Evolutionary conservation across 2,329 filamentous ascomycete species (phyloP).

Genomic region (Ophiostoma sp.): DNA sequence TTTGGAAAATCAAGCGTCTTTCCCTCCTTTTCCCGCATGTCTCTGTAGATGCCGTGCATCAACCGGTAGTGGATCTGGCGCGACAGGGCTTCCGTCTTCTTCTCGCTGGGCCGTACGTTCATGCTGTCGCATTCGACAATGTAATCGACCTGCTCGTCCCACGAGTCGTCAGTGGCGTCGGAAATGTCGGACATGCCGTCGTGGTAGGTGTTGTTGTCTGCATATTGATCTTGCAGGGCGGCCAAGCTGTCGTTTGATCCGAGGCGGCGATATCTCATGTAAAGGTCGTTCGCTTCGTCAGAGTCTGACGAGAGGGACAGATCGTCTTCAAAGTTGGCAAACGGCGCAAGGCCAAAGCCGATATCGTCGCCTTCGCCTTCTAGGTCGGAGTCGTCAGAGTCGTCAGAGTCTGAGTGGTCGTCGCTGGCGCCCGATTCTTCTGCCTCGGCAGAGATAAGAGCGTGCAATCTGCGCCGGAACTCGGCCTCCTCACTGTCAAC

Average conservation of each 20-base stretch:
- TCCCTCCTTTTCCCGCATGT: neutral
- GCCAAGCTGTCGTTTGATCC: neutral
- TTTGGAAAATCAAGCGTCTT: constrained; percentile 18
- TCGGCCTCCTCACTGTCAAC: constrained; percentile 14
- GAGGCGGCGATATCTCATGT: neutral
- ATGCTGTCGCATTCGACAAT: neutral
- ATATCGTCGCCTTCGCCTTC: neutral
- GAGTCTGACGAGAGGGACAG: neutral
- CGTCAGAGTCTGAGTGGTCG: constrained; percentile 22
- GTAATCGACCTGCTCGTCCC: neutral
- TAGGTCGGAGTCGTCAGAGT: constrained; percentile 17
- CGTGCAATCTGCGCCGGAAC: neutral
- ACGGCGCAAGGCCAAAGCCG: neutral
- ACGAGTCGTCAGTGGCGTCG: neutral
- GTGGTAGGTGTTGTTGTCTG: neutral
- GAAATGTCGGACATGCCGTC: neutral
- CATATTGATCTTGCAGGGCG: neutral
- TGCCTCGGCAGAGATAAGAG: constrained; percentile 2
- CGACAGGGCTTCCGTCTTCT: neutral
- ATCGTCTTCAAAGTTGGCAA: neutral
- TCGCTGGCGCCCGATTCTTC: constrained; percentile 22
- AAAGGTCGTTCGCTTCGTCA: neutral
- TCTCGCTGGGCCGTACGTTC: neutral
- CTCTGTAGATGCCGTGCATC: neutral
- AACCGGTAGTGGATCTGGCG: neutral